Evolutionary conservation across 139 green algal species (phyloP).

Genomic region (Raphidocelis subcapitata): DNA sequence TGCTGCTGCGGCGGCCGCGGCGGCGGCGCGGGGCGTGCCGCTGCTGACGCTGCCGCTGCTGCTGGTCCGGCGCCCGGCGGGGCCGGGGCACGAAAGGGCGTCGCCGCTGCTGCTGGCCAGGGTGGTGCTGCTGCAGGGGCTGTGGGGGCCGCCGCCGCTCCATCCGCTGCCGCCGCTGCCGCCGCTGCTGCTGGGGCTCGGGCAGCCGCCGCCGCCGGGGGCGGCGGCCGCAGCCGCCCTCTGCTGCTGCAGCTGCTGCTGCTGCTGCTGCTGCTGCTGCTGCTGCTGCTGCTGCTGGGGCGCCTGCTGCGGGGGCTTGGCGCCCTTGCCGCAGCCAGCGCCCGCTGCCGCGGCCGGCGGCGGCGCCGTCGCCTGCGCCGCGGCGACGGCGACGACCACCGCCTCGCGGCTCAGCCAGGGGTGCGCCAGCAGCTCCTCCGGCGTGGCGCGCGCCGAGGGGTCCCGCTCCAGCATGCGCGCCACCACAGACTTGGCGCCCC

Average conservation of each 20-base stretch:
- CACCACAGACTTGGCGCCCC: constrained; percentile 35
- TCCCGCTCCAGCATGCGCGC: constrained; percentile 46
- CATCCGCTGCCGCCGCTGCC: background rate
- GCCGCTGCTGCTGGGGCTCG: background rate
- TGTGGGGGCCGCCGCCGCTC: background rate
- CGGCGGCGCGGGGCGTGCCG: too few species aligned
- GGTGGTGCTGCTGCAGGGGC: background rate
- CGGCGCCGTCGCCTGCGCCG: too few species aligned
- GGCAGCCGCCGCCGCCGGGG: too few species aligned
- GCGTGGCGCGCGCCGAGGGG: constrained; percentile 23
- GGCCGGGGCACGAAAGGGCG: background rate
- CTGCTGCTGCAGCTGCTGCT: constrained; percentile 1
- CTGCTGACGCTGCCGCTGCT: background rate
- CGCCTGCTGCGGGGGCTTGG: background rate
- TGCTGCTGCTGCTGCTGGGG: constrained; percentile 11
- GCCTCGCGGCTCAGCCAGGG: constrained; percentile 14
- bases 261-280: constrained; percentile 8
- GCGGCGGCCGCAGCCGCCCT: background rate
- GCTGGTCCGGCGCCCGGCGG: background rate
- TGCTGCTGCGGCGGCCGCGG: too few species aligned
- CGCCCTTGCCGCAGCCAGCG: too few species aligned
- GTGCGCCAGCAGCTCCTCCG: constrained; percentile 37
- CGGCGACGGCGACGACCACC: too few species aligned
- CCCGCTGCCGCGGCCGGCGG: too few species aligned
- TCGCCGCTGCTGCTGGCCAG: background rate